Evolutionary conservation across 1,284 basidiomycete genomes (phyloP).

Genomic region (Thecaphora thlaspeos): DNA sequence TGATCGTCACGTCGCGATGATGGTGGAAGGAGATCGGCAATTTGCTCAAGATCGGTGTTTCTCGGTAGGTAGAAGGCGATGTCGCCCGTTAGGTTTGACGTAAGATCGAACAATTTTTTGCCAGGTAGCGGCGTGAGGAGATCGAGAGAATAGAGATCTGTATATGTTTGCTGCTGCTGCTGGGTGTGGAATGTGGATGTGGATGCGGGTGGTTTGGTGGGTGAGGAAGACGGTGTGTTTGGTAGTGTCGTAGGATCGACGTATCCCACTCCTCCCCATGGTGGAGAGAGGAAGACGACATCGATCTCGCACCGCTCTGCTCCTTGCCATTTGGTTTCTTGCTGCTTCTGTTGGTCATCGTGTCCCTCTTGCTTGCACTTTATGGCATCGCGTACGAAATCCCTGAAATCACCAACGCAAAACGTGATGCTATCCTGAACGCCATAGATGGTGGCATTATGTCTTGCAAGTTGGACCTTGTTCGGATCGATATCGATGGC

Average conservation of each 20-base stretch:
- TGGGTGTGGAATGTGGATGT: slow-evolving; percentile 2
- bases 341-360: slow-evolving; percentile 16
- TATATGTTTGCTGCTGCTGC: slow-evolving; percentile 3
- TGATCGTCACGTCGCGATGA: slow-evolving; percentile 8
- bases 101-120: slow-evolving; percentile 68
- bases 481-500: slow-evolving; percentile 83
- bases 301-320: slow-evolving; percentile 2
- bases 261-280: slow-evolving; percentile 54
- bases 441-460: slow-evolving; percentile 86
- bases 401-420: slow-evolving; percentile 79
- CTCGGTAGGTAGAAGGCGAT: slow-evolving; percentile 82
- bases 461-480: slow-evolving; percentile 79
- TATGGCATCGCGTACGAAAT: slow-evolving; percentile 65
- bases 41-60: slow-evolving; percentile 74
- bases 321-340: slow-evolving; percentile 2
- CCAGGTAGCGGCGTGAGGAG: slow-evolving; percentile 76
- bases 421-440: slow-evolving; percentile 93
- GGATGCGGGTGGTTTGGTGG: slow-evolving; percentile 4
- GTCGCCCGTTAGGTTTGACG: slow-evolving; percentile 19
- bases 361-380: slow-evolving; percentile 3
- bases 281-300: slow-evolving; percentile 43
- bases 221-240: neutral
- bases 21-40: slow-evolving; percentile 63
- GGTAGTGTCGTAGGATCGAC: slow-evolving; percentile 3
- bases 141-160: slow-evolving; percentile 25